Percentiles rank a stretch among this genome's conserved stretches.
Conservation (phyloP, 148 eudicot genomes). For the Chenopodium formosanum region DNA sequence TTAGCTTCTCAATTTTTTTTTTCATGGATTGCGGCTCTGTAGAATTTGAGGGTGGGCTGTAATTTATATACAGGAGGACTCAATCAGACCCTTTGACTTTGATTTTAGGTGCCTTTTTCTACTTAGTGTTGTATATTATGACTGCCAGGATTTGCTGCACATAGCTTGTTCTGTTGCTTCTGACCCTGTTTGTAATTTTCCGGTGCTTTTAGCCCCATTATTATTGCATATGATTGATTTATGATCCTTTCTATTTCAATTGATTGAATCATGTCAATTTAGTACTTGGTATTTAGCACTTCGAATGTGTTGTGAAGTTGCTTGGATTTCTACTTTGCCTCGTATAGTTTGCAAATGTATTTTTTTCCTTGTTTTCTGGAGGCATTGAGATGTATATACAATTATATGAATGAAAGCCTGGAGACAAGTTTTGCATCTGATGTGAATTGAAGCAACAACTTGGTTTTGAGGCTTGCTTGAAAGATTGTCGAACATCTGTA, state of each 20-base stretch:
- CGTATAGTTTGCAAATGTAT: neutral
- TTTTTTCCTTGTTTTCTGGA: neutral
- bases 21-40: slow-evolving; percentile 22
- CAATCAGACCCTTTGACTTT: slow-evolving; percentile 46
- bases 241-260: slow-evolving; percentile 8
- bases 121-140: slow-evolving; percentile 51
- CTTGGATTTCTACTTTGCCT: slow-evolving; percentile 4
- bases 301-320: neutral
- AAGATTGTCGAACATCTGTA: neutral
- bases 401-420: neutral
- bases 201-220: slow-evolving; percentile 22
- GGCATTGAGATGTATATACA: neutral
- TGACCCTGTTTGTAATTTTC: slow-evolving; percentile 28
- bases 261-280: slow-evolving; percentile 8
- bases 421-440: neutral
- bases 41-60: slow-evolving; percentile 55
- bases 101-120: slow-evolving; percentile 36
- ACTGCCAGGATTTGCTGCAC: slow-evolving; percentile 49
- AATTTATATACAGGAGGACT: slow-evolving; percentile 51
- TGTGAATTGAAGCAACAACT: neutral
- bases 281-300: neutral
- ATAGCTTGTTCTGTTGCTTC: slow-evolving; percentile 37
- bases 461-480: slow-evolving; percentile 1
- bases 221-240: slow-evolving; percentile 19
- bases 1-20: slow-evolving; percentile 29